These are phyloP conservation scores for Fusarium sp. DNA, from an alignment of 2,329 filamentous ascomycete genomes.

Conservation along the genomic window DNA sequence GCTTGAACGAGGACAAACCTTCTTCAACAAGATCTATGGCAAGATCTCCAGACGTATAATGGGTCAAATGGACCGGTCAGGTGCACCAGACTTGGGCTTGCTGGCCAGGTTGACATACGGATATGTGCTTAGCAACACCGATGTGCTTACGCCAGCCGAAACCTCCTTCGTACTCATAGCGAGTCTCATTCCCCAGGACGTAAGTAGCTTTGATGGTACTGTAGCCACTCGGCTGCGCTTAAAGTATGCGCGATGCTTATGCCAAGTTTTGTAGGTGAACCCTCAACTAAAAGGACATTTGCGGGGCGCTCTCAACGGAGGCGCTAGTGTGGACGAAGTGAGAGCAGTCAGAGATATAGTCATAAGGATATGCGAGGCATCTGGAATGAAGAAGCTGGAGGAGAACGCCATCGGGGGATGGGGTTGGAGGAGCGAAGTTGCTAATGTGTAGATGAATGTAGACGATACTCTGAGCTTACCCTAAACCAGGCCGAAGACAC, in stretches of 20 bases:
- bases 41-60: conserved; percentile 48
- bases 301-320: conserved; percentile 47
- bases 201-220: conserved; percentile 20
- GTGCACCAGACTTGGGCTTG: conserved; percentile 45
- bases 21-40: conserved; percentile 46
- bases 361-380: conserved; percentile 48
- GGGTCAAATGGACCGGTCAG: conserved; percentile 48
- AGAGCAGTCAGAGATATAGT: conserved; percentile 47
- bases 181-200: conserved; percentile 49
- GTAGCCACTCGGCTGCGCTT: background rate
- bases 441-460: conserved; percentile 34
- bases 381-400: conserved; percentile 43
- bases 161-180: conserved; percentile 49
- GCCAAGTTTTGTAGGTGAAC: conserved; percentile 39
- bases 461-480: background rate
- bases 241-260: conserved; percentile 6
- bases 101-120: conserved; percentile 47
- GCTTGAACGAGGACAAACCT: conserved; percentile 40
- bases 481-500: background rate
- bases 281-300: conserved; percentile 49
- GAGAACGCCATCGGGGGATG: conserved; percentile 42
- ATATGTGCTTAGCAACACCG: conserved; percentile 48
- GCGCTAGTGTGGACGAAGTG: conserved; percentile 47
- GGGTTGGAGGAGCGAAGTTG: conserved; percentile 50
- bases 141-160: conserved; percentile 43